phyloP scores from a whole-genome alignment of 2,329 filamentous ascomycete species.

The Teratosphaeria gauchensis region DNA sequence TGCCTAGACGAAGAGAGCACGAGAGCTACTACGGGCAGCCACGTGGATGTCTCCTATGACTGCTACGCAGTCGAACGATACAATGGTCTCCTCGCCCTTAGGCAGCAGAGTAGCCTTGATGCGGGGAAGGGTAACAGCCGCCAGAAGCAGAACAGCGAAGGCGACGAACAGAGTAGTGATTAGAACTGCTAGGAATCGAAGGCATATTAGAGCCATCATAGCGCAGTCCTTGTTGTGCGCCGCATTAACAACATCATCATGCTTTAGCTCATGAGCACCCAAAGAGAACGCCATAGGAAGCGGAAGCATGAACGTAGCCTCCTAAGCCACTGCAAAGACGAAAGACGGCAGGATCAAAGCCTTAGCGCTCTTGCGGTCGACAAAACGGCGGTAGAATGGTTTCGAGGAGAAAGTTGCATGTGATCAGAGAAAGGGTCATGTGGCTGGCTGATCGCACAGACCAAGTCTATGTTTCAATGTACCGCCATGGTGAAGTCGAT shows the following conservation, averaged over 20 bases:
- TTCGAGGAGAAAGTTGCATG: conserved; percentile 33
- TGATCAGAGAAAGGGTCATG: background rate
- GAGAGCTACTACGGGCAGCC: conserved; percentile 51
- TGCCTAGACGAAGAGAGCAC: conserved; percentile 60
- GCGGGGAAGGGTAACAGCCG: conserved; percentile 66
- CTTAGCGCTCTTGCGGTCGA: conserved; percentile 54
- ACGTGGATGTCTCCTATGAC: conserved; percentile 60
- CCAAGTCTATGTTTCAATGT: too few species aligned
- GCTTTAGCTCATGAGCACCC: conserved; percentile 24
- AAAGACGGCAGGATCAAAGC: conserved; percentile 61
- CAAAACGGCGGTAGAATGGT: conserved; percentile 59
- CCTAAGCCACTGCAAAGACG: conserved; percentile 49
- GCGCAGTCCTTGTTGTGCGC: conserved; percentile 16
- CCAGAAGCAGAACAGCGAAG: conserved; percentile 66
- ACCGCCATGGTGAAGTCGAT: too few species aligned
- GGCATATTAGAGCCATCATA: conserved; percentile 27
- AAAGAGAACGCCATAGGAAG: conserved; percentile 40
- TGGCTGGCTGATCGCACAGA: too few species aligned
- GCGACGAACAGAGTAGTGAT: conserved; percentile 39
- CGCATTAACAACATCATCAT: conserved; percentile 14
- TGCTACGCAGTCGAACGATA: conserved; percentile 80
- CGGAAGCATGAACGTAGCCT: conserved; percentile 41
- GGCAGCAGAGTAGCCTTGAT: conserved; percentile 81
- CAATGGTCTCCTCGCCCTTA: conserved; percentile 70
- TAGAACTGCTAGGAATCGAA: conserved; percentile 31